Conservation (phyloP, 495 filamentous ascomycete genomes). For the Penicillium odoratum region DNA sequence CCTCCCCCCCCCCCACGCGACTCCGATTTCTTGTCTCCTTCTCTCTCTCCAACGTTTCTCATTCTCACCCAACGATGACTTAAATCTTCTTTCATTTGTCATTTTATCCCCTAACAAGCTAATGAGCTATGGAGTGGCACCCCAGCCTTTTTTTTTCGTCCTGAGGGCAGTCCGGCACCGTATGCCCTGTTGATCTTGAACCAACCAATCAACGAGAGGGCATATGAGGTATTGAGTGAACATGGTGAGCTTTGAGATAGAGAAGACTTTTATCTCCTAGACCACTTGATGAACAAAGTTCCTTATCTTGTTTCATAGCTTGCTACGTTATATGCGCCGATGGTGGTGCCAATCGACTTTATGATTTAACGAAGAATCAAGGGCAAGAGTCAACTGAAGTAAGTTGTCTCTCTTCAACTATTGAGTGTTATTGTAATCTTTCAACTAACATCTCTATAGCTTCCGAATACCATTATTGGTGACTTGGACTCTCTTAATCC, state of each 20-base stretch:
- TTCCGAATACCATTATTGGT: conserved; percentile 74
- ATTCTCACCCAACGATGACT: neutral
- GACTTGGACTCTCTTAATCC: conserved; percentile 82
- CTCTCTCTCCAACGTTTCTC: neutral
- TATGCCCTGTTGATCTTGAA: conserved; percentile 71
- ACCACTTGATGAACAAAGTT: too few relatives aligned
- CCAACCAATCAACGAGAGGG: conserved; percentile 59
- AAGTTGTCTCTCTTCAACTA: conserved; percentile 14
- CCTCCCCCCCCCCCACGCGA: neutral
- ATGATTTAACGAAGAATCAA: conserved; percentile 48
- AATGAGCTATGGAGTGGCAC: conserved; percentile 45
- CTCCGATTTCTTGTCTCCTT: too few relatives aligned
- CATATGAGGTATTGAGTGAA: conserved; percentile 53
- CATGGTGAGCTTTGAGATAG: conserved; percentile 47
- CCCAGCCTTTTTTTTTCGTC: conserved; percentile 53
- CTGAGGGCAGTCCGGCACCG: conserved; percentile 29
- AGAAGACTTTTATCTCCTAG: neutral
- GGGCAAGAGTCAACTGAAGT: conserved; percentile 41
- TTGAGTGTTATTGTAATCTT: neutral
- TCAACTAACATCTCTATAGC: conserved; percentile 21
- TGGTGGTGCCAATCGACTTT: conserved; percentile 83
- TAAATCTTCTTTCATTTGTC: neutral
- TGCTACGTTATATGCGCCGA: conserved; percentile 73
- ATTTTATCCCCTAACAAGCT: neutral
- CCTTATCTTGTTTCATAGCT: conserved; percentile 38